Base-by-base conservation (phyloP, 768 basidiomycete species). In the Tulasnella sp. region DNA sequence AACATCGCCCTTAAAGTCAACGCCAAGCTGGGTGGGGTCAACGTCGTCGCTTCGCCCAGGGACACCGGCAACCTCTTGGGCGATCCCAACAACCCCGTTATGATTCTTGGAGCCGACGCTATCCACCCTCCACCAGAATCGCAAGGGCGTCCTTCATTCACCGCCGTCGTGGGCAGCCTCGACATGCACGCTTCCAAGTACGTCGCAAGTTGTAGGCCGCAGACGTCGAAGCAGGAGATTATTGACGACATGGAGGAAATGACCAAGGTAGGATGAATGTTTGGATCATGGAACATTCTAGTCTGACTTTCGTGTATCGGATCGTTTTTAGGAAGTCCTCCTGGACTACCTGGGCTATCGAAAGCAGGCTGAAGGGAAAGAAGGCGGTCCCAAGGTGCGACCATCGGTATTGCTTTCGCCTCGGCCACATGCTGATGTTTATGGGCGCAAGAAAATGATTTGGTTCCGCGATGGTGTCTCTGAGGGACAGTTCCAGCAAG, bases 21-120 rank as follows among this genome's bases (percentile, higher is more conserved):
- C 80, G 94, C 94, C 34, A 95, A 95, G 84, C 87, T 95, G 0
- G 94, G 94, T 18, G 94, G 94, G 0, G 92, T 94, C 83, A 95
- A 95, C 83, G 89, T 90, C 1, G 87, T 94, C 46, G 93, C 93
- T 0, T 92, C 93, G 74, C 88, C 92, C 0, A 86, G 88, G 14
- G 39, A 52, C 39, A 91, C 91, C 0, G 91, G 92, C 1, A 86
- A 89, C 0, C 87, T 89, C 10, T 86, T 95, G 12, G 90, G 90
- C 0, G 93, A 95, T 82, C 89, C 91, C 1, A 87, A 89, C 40
- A 89, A 91, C 82, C 94, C 94, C 3, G 93, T 93, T 0, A 90
- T 95, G 12, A 90, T 95, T 74, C 91, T 95, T 89, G 94, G 93
- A 74, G 78, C 78, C 36, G 78, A 79, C 31, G 78, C 78, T 31